Percentiles rank a stretch among this genome's conserved stretches.
Evolutionary conservation across 73 alveolate species (phyloP).

Genomic region (Uronychia binucleata): DNA sequence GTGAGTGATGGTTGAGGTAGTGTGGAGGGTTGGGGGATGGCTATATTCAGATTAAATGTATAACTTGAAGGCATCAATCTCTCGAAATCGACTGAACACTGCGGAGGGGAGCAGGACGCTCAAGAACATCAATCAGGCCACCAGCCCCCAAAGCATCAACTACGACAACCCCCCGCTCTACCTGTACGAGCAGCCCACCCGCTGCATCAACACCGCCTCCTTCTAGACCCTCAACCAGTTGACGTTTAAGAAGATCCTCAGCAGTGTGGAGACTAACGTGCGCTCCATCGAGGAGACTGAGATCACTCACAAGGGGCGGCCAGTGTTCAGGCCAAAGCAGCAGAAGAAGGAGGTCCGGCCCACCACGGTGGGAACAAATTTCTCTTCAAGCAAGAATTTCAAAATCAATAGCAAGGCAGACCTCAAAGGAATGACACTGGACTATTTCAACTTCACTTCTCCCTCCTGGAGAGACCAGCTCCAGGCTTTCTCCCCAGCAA

Average conservation of each 20-base stretch:
- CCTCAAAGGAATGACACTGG: neutral
- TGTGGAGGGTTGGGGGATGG: neutral
- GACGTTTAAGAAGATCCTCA: neutral
- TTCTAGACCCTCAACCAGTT: neutral
- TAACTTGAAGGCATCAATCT: neutral
- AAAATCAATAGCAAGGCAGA: neutral
- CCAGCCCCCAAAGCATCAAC: conserved; percentile 9
- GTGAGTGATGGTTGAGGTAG: conserved; percentile 11
- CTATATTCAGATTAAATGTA: conserved; percentile 1
- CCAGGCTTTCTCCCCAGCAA: neutral
- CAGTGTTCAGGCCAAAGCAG: neutral
- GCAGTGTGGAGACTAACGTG: conserved; percentile 9
- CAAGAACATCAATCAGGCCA: conserved; percentile 17
- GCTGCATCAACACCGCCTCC: conserved; percentile 3
- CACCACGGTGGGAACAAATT: neutral
- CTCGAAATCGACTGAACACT: neutral
- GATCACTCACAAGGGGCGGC: neutral
- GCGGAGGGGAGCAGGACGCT: neutral
- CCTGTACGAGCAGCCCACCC: conserved; percentile 15
- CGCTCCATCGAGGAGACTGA: conserved; percentile 13
- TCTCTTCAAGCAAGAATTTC: neutral
- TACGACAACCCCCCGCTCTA: conserved; percentile 29
- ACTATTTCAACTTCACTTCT: neutral
- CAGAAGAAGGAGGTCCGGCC: neutral
- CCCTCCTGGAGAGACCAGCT: neutral